Evolutionary conservation across 2,329 filamentous ascomycete genomes (phyloP), one percentile per base, ranked within the genome.

Genomic region (Xylariaceae sp.): DNA sequence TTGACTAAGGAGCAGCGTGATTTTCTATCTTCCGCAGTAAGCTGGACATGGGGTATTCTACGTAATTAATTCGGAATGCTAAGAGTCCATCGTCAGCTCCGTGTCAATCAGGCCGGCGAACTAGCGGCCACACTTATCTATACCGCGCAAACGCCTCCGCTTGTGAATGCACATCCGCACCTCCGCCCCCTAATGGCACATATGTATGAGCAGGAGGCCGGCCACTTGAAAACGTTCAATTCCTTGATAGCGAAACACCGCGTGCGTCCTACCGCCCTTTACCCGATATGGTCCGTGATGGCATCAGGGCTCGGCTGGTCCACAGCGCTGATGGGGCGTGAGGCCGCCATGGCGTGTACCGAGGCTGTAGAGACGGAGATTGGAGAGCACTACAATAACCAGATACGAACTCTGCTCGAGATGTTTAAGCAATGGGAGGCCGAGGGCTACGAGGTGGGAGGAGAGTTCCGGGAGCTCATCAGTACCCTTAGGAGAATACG

Each of bases 301-400:
- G 90, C 94, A 1, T 87, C 88, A 0, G 84, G 87, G 0, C 75
- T 99, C 6, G 94, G 94, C 15, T 97, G 94, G 92, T 82, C 84
- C 4, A 99, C 94, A 0, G 94, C 89, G 0, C 75, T 94, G 35
- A 81, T 99, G 81, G 92, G 94, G 1, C 84, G 91, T 42, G 92
- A 97, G 74, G 92, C 93, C 2, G 93, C 94, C 29, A 99, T 99
- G 94, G 94, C 94, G 10, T 99, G 94, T 71, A 97, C 94, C 0
- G 94, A 99, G 74, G 94, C 94, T 1, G 93, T 99, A 1, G 94
- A 99, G 79, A 99, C 93, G 6, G 94, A 97, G 77, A 99, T 99
- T 59, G 94, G 94, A 2, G 85, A 85, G 23, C 94, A 99, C 75
- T 99, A 99, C 72, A 97, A 97, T 70, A 85, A 86, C 60, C 94